A percentile compares a stretch with the other conserved stretches of the same genome.
Conservation (phyloP, 2,329 filamentous ascomycete species). For the Stachybotrys chlorohalonatus region DNA sequence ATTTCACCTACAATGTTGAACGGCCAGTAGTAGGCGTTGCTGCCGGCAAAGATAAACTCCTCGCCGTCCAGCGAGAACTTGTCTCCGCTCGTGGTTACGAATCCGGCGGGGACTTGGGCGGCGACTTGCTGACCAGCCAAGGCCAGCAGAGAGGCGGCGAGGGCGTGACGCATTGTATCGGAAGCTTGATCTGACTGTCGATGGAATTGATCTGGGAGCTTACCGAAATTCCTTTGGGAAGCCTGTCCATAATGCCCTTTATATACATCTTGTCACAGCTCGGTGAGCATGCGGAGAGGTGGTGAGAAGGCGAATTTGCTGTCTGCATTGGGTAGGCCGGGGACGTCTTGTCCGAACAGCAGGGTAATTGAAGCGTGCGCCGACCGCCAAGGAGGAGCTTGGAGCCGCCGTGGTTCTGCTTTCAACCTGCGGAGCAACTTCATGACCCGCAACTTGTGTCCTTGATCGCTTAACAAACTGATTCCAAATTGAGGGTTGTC, state of each 20-base stretch:
- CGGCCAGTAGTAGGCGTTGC: conserved; percentile 45
- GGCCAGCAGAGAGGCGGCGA: not conserved
- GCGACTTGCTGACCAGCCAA: not conserved
- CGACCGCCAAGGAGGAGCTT: not conserved
- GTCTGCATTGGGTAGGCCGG: not conserved
- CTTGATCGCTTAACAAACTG: no score
- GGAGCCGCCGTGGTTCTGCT: not conserved
- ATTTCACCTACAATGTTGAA: conserved; percentile 5
- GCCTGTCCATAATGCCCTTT: not conserved
- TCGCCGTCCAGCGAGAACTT: conserved; percentile 32
- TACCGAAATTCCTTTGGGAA: not conserved
- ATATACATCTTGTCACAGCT: not conserved
- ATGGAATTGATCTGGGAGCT: not conserved
- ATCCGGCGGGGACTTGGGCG: conserved; percentile 12
- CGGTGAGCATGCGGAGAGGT: not conserved
- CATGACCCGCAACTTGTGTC: no score
- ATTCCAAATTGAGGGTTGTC: no score
- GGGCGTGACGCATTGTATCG: not conserved
- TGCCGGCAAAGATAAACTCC: conserved; percentile 40
- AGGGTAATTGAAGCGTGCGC: not conserved
- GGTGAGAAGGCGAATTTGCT: not conserved
- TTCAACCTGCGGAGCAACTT: not conserved
- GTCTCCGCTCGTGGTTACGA: conserved; percentile 8
- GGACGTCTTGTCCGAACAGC: not conserved
- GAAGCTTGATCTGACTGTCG: not conserved